Percentiles rank a stretch among this genome's conserved stretches.
Evolutionary conservation across 2,329 filamentous ascomycete genomes (phyloP).

Genomic region (Ophiognomonia clavigignenti-juglandacearum): DNA sequence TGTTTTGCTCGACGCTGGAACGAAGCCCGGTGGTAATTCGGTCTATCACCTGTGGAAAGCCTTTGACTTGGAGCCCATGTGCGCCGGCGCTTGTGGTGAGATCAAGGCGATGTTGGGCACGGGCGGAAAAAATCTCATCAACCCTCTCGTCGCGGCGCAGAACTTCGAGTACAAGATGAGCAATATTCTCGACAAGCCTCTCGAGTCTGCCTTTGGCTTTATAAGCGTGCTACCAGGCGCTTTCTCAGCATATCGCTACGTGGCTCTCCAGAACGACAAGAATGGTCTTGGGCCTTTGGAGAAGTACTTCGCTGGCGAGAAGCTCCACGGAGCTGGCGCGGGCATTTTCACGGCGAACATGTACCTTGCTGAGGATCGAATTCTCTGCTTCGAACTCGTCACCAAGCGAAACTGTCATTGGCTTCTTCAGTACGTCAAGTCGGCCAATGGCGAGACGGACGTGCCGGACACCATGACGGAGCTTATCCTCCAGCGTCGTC

Average conservation of each 20-base stretch:
- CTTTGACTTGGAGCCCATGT: constrained; percentile 96
- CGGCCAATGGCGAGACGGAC: constrained; percentile 92
- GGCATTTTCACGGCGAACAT: constrained; percentile 95
- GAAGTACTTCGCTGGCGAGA: constrained; percentile 18
- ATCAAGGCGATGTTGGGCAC: constrained; percentile 96
- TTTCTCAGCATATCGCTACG: constrained; percentile 95
- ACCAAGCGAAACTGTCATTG: constrained; percentile 96
- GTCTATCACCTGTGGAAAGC: constrained; percentile 99
- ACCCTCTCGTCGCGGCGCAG: constrained; percentile 90
- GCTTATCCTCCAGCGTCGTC: constrained; percentile 88
- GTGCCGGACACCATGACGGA: constrained; percentile 93
- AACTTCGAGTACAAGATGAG: constrained; percentile 99
- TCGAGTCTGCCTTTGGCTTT: constrained; percentile 96
- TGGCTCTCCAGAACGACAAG: constrained; percentile 95
- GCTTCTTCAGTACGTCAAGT: constrained; percentile 98
- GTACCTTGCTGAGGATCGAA: constrained; percentile 98
- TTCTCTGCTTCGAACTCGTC: constrained; percentile 96
- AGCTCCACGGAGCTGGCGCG: constrained; percentile 15
- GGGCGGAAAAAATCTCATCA: constrained; percentile 80
- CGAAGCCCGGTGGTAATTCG: constrained; percentile 86
- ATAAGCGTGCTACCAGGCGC: constrained; percentile 95
- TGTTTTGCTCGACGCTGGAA: constrained; percentile 92
- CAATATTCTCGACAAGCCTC: constrained; percentile 95
- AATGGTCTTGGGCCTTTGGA: constrained; percentile 68
- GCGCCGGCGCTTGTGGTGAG: constrained; percentile 93